These are phyloP conservation scores for Stachybotrys chlorohalonatus DNA, from an alignment of 2,329 filamentous ascomycete genomes.

Conservation along the genomic window DNA sequence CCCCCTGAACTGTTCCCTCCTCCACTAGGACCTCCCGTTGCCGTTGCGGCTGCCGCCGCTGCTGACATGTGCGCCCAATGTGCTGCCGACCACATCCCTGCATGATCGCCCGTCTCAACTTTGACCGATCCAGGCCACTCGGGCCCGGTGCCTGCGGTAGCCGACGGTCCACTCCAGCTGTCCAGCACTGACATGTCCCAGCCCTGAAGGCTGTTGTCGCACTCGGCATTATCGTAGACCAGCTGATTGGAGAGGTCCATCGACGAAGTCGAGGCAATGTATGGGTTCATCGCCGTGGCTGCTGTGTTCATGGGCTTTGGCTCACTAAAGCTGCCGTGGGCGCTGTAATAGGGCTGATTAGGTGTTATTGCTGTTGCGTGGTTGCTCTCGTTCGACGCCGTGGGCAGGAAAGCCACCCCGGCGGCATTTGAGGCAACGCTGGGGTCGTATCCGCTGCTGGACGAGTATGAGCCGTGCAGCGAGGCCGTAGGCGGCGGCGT, in stretches of 20 bases:
- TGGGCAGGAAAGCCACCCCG: conserved; percentile 20
- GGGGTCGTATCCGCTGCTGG: conserved; percentile 32
- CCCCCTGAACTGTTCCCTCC: neutral
- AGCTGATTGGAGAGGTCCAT: conserved; percentile 23
- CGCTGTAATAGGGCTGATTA: conserved; percentile 22
- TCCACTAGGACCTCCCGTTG: neutral
- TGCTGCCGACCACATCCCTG: conserved; percentile 24
- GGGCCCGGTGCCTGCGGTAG: conserved; percentile 12
- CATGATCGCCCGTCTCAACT: conserved; percentile 18
- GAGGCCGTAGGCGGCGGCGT: conserved; percentile 49
- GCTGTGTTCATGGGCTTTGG: conserved; percentile 23
- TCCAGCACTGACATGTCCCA: conserved; percentile 30
- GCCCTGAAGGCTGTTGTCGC: conserved; percentile 21
- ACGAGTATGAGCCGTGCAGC: conserved; percentile 36
- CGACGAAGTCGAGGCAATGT: conserved; percentile 14
- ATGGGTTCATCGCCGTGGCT: conserved; percentile 18
- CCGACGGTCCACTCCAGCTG: conserved; percentile 18
- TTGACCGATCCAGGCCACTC: conserved; percentile 23
- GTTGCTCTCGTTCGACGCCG: conserved; percentile 14
- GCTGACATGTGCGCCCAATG: conserved; percentile 22
- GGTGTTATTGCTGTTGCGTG: conserved; percentile 14
- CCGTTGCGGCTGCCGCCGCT: conserved; percentile 11
- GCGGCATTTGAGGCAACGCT: conserved; percentile 17
- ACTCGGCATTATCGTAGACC: conserved; percentile 23
- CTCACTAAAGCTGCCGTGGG: conserved; percentile 20